Conservation (phyloP, 139 green algal species). For the Chlorella sorokiniana region DNA sequence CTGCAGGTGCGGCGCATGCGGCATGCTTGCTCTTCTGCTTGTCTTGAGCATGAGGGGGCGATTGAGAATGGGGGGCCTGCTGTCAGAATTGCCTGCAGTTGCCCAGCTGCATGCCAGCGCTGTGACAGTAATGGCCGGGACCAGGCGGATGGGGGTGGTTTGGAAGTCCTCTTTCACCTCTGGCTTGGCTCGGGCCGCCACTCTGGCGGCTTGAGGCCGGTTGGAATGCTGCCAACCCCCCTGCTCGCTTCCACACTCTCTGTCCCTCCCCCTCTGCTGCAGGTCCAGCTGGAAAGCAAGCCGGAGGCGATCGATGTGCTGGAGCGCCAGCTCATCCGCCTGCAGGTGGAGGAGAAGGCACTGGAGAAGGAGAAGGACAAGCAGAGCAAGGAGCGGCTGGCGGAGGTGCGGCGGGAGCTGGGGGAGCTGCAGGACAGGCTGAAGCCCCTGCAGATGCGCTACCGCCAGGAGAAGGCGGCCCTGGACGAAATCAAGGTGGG, state of each 20-base stretch:
- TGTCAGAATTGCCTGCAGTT: too few relatives aligned
- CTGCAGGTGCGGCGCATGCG: constrained; percentile 22
- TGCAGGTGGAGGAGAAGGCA: constrained; percentile 82
- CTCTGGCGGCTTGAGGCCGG: too few relatives aligned
- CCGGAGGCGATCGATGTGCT: constrained; percentile 86
- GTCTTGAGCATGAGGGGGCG: not conserved
- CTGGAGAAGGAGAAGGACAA: constrained; percentile 92
- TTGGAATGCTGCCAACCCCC: not conserved
- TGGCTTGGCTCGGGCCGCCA: too few relatives aligned
- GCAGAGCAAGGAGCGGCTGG: constrained; percentile 61
- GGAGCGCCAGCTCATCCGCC: constrained; percentile 67
- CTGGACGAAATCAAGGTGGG: constrained; percentile 70
- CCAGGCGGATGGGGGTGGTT: too few relatives aligned
- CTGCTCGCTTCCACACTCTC: not conserved
- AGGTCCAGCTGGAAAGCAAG: constrained; percentile 76
- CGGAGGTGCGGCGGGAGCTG: constrained; percentile 78
- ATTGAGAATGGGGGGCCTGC: too few relatives aligned
- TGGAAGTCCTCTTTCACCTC: too few relatives aligned
- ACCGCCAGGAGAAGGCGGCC: constrained; percentile 74
- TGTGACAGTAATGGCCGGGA: too few relatives aligned
- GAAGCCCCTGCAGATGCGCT: constrained; percentile 79
- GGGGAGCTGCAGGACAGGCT: constrained; percentile 77
- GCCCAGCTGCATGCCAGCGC: too few relatives aligned
- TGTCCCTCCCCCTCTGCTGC: not conserved
- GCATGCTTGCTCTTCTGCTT: not conserved